phyloP scores from a whole-genome alignment of 2,329 filamentous ascomycete species.

The Phialophora chinensis region DNA sequence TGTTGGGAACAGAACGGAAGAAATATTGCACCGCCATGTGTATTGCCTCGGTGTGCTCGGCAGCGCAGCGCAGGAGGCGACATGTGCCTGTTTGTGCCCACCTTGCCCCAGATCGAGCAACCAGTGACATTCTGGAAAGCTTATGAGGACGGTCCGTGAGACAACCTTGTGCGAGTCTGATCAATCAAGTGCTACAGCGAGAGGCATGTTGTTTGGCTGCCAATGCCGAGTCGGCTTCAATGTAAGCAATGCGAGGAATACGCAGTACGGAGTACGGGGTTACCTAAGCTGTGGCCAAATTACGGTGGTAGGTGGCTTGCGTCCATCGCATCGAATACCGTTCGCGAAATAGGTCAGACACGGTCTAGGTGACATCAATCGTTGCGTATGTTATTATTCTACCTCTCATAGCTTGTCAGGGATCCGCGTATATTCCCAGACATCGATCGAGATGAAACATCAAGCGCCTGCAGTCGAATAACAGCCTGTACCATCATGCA shows the following conservation, averaged over 20 bases:
- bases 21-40: constrained; percentile 4
- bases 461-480: neutral
- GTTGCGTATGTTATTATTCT: neutral
- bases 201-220: neutral
- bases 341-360: neutral
- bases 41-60: neutral
- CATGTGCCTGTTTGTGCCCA: constrained; percentile 6
- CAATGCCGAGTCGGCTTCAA: neutral
- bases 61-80: neutral
- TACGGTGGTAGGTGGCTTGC: neutral
- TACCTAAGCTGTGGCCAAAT: neutral
- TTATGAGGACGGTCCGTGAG: neutral
- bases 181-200: neutral
- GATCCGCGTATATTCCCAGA: neutral
- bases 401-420: neutral
- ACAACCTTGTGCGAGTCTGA: neutral
- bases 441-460: neutral
- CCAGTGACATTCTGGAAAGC: neutral
- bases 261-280: neutral
- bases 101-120: neutral
- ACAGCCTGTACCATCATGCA: neutral
- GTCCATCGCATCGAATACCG: neutral
- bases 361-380: neutral
- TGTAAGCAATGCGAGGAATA: neutral
- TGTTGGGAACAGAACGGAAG: constrained; percentile 1